Evolutionary conservation across 495 filamentous ascomycete genomes (phyloP), one percentile per base, ranked within the genome.

Genomic region (Friedmanniomyces endolithicus): DNA sequence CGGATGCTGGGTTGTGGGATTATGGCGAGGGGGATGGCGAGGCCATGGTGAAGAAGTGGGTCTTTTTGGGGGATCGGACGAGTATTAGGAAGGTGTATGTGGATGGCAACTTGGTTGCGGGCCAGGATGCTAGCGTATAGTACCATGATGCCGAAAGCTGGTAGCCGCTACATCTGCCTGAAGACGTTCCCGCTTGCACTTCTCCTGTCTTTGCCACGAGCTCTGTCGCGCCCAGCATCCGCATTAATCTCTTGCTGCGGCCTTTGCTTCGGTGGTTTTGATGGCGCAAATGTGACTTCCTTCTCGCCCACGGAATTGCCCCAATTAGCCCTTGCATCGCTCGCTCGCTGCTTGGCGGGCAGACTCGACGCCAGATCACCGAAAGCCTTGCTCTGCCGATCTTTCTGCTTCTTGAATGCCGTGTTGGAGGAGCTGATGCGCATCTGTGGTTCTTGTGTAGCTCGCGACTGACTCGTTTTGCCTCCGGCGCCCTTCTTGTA

Each of bases 251-350:
- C 57, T 75, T 70, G 35, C 76, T 70, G 29, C 64, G 12, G 55
- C 62, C 17, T 65, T 69, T 37, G 66, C 67, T 62, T 62, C 64
- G 76, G 82, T 51, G 70, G 78, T 58, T 77, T 82, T 37, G 75
- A 72, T 19, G 86, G 86, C 52, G 81, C 80, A 72, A 96, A 97
- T 19, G 87, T 87, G 48, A 97, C 72, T 66, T 92, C 80, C 63
- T 84, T 77, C 68, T 96, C 94, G 11, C 94, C 92, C 23, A 86
- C 80, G 1, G 85, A 78, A 14, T 41, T 41, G 37, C 37, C 37
- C 37, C 37, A 41, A 4, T 4, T 41, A 16, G 37, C 37, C 37
- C 37, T 16, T 6, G 37, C 37, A 41, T 41, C 78, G 27, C 65
- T 69, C 33, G 72, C 63, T 45, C 75, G 46, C 20, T 54, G 20